Percentiles rank a stretch among this genome's conserved stretches.
Evolutionary conservation across 805 yeast genomes (phyloP).

Genomic region (Wickerhamomyces silvicola): DNA sequence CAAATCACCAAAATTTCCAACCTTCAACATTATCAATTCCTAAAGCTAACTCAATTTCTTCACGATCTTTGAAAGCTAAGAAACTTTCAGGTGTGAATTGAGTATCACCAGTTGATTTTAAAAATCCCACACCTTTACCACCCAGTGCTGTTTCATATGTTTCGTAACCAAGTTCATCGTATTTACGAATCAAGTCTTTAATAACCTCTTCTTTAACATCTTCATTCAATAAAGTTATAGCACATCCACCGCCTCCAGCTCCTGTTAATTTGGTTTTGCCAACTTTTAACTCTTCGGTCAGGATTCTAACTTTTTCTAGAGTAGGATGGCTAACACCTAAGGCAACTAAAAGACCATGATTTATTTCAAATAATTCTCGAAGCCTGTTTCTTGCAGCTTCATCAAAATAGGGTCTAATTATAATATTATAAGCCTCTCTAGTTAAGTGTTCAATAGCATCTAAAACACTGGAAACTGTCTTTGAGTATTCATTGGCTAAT

Average conservation of each 20-base stretch:
- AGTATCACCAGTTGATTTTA: slow-evolving; percentile 16
- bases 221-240: slow-evolving; percentile 67
- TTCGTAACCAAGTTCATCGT: slow-evolving; percentile 50
- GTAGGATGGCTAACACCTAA: slow-evolving; percentile 91
- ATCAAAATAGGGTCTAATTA: slow-evolving; percentile 47
- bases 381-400: slow-evolving; percentile 35
- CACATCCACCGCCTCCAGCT: slow-evolving; percentile 99
- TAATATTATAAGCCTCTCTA: slow-evolving; percentile 60
- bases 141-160: slow-evolving; percentile 79
- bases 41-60: slow-evolving; percentile 40
- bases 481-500: slow-evolving; percentile 46
- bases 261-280: slow-evolving; percentile 96
- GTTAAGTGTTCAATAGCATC: slow-evolving; percentile 75
- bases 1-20: slow-evolving; percentile 60
- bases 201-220: slow-evolving; percentile 27
- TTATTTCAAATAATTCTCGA: slow-evolving; percentile 62
- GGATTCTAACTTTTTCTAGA: slow-evolving; percentile 65
- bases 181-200: slow-evolving; percentile 30
- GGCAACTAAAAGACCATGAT: slow-evolving; percentile 82
- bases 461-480: slow-evolving; percentile 49
- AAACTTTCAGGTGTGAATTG: slow-evolving; percentile 29
- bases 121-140: slow-evolving; percentile 78
- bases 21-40: slow-evolving; percentile 36
- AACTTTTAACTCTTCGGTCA: slow-evolving; percentile 54
- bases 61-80: slow-evolving; percentile 31